These are phyloP conservation scores for Ogataea philodendri DNA, from an alignment of 805 yeast species.

Conservation along the genomic window DNA sequence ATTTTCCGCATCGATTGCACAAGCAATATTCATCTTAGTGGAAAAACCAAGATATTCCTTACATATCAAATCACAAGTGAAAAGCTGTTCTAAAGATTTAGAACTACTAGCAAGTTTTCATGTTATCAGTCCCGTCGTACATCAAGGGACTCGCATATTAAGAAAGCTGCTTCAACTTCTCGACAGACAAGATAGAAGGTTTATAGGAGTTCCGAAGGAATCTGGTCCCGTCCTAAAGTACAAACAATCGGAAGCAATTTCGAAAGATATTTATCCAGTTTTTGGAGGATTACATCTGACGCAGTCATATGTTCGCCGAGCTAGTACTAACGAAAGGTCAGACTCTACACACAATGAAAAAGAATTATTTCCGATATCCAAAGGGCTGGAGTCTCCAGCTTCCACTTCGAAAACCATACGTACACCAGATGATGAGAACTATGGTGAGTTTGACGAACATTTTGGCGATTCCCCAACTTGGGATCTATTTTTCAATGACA, in stretches of 20 bases:
- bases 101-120: conserved; percentile 8
- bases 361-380: too few relatives aligned
- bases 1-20: conserved; percentile 34
- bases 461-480: conserved; percentile 6
- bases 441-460: too few relatives aligned
- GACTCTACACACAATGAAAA: too few relatives aligned
- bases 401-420: too few relatives aligned
- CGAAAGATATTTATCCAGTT: conserved; percentile 16
- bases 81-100: conserved; percentile 5
- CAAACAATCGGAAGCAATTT: too few relatives aligned
- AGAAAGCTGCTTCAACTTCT: conserved; percentile 8
- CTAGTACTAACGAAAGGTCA: too few relatives aligned
- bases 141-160: conserved; percentile 12
- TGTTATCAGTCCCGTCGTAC: conserved; percentile 9
- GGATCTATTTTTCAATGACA: conserved; percentile 8
- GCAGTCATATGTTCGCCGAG: conserved; percentile 15
- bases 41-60: conserved; percentile 14
- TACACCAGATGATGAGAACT: too few relatives aligned
- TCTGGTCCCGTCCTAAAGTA: too few relatives aligned
- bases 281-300: conserved; percentile 16
- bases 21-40: conserved; percentile 31
- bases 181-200: too few relatives aligned
- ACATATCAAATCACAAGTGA: conserved; percentile 6
- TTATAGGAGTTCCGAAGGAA: too few relatives aligned
- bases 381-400: too few relatives aligned